These are phyloP conservation scores for Dendrothele bispora DNA, from an alignment of 768 basidiomycete species.

Conservation along the genomic window DNA sequence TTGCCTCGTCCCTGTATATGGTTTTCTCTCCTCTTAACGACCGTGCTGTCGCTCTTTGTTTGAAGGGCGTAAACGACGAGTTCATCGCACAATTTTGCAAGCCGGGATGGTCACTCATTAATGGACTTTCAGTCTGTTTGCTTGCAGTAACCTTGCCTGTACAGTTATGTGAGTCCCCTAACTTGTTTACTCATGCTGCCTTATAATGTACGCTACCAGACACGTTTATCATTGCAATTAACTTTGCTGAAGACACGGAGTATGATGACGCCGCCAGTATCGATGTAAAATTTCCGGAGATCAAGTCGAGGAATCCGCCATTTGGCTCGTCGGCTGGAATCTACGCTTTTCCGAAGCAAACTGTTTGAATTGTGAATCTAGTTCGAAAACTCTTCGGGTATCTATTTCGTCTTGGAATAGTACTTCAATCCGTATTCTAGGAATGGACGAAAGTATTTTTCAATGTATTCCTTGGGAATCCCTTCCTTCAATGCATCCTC, in stretches of 20 bases:
- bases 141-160: constrained; percentile 8
- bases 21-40: constrained; percentile 12
- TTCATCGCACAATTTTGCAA: constrained; percentile 20
- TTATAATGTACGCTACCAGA: constrained; percentile 1
- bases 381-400: too few species aligned
- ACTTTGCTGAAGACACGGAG: constrained; percentile 17
- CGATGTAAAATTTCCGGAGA: too few species aligned
- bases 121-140: constrained; percentile 14
- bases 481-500: constrained; percentile 39
- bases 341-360: too few species aligned
- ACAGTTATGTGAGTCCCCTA: constrained; percentile 17
- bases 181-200: neutral
- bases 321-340: too few species aligned
- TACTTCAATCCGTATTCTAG: constrained; percentile 29
- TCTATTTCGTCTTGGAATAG: too few species aligned
- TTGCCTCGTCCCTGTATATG: constrained; percentile 12
- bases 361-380: too few species aligned
- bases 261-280: too few species aligned
- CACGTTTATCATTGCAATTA: constrained; percentile 16
- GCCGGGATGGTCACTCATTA: constrained; percentile 11
- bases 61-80: constrained; percentile 9
- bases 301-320: too few species aligned
- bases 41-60: constrained; percentile 10
- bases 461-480: constrained; percentile 40
- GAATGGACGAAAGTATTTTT: constrained; percentile 42